Evolutionary conservation across 2,329 filamentous ascomycete species (phyloP).

Genomic region (Lasiodiplodia hormozganensis): DNA sequence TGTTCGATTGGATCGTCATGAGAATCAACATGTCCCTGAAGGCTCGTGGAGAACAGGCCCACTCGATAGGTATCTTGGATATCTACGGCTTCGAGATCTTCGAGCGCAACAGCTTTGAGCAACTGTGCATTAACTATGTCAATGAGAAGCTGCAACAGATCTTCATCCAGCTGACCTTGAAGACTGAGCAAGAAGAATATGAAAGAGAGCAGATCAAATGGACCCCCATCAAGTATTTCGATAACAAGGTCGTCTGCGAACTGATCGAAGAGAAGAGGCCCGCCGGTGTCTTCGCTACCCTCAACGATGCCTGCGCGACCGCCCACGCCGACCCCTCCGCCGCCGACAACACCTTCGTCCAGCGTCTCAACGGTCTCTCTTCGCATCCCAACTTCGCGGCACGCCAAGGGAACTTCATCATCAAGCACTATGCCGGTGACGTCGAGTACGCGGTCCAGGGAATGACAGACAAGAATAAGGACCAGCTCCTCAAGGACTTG

Average conservation of each 20-base stretch:
- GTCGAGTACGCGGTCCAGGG: constrained; percentile 93
- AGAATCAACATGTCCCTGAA: constrained; percentile 89
- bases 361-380: constrained; percentile 86
- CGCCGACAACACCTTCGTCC: constrained; percentile 95
- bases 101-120: constrained; percentile 97
- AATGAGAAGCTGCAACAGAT: constrained; percentile 99
- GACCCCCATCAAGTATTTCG: constrained; percentile 99
- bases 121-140: constrained; percentile 99
- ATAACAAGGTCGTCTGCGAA: constrained; percentile 99
- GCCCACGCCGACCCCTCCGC: constrained; percentile 94
- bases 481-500: constrained; percentile 92
- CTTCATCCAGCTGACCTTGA: constrained; percentile 96
- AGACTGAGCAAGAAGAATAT: constrained; percentile 98
- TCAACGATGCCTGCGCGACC: constrained; percentile 99
- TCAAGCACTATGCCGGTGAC: constrained; percentile 98
- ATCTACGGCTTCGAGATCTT: constrained; percentile 99
- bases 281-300: constrained; percentile 88
- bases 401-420: constrained; percentile 93
- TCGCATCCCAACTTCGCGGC: constrained; percentile 88
- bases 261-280: constrained; percentile 92
- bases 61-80: constrained; percentile 95
- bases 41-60: constrained; percentile 75
- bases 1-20: constrained; percentile 98
- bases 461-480: constrained; percentile 99
- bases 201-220: constrained; percentile 95